Base-by-base conservation (phyloP, 2,329 filamentous ascomycete genomes). In the Xylaria sp. region DNA sequence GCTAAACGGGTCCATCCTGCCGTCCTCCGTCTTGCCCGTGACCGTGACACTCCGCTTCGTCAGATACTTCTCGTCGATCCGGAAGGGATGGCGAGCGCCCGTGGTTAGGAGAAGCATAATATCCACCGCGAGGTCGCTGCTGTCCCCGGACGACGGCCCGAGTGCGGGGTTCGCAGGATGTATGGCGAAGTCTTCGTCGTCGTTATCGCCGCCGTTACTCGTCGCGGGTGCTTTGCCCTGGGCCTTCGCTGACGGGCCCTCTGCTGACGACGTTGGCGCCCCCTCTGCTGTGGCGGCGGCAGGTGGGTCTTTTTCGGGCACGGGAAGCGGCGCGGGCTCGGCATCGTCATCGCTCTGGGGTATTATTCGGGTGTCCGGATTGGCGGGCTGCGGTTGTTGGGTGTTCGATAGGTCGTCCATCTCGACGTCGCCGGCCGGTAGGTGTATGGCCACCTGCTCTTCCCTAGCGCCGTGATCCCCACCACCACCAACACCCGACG, bases 61-160 rank as follows among this genome's bases (percentile, higher is more conserved):
- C 50, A 97, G 78, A 67, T 97, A 97, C 68, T 86, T 90, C 66
- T 90, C 88, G 72, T 96, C 90, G 62, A 97, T 89, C 69, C 88
- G 91, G 74, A 95, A 96, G 0, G 92, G 91, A 73, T 97, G 92
- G 58, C 92, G 82, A 37, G 89, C 88, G 40, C 92, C 92, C 1
- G 82, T 66, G 4, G 88, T 90, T 52, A 96, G 81, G 37, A 97
- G 82, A 37, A 97, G 79, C 48, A 91, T 95, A 63, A 97, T 95
- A 59, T 83, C 82, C 69, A 90, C 85, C 6, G 81, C 76, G 7
- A 76, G 74, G 20, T 58, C 60, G 18, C 43, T 59, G 18, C 43
- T 39, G 42, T 40, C 54, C 37, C 18, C 45, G 11, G 48, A 53
- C 16, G 48, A 52, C 16, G 53, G 7, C 8, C 39, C 74, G 70